Base-by-base conservation (phyloP, 495 filamentous ascomycete species). In the Lindgomyces ingoldianus region DNA sequence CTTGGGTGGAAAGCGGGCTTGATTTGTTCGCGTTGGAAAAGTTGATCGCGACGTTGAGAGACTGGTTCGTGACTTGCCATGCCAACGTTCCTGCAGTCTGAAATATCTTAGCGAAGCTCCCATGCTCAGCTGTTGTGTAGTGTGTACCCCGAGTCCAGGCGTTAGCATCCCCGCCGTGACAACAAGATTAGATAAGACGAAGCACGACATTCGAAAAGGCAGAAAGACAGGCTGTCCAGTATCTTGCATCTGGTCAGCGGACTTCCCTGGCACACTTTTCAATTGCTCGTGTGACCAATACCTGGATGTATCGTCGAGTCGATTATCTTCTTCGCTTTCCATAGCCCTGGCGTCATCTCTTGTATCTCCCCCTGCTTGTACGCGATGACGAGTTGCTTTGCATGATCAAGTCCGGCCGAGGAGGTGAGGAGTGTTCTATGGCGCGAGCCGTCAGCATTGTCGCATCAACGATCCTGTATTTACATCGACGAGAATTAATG, bases 91-190 rank as follows among this genome's bases (percentile, higher is more conserved):
- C 94, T 22, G 86, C 84, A 42, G 90, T 97, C 85, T 92, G 61
- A 12, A 54, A n/a, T 57, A 47, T 39, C 19, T 52, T 57, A 47
- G 42, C 51, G 51, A 8, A 18, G 24, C 42, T 26, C 44, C 44
- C 10, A 12, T 51, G 11, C 33, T 29, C 19, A 11, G 26, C 6
- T n/a, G 24, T 27, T 4, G 47, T 19, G 19, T 29, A 18, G 1
- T 67, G 57, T 79, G 21, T 79, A 89, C 87, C 65, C 82, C 75
- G 25, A 94, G 81, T 6, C 89, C 88, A 0, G 94, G 94, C 22
- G 92, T 94, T 54, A 98, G 86, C 95, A 98, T 98, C 71, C 95
- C 94, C 3, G 87, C 95, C n/a, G 94, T 98, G 54, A 98, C 93
- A 47, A 98, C 81, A 70, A 98, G 79, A 74, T 98, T 98, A 57